A percentile compares a stretch with the other conserved stretches of the same genome.
Evolutionary conservation across 805 yeast species (phyloP).

Genomic region (Candida rishiriensis): DNA sequence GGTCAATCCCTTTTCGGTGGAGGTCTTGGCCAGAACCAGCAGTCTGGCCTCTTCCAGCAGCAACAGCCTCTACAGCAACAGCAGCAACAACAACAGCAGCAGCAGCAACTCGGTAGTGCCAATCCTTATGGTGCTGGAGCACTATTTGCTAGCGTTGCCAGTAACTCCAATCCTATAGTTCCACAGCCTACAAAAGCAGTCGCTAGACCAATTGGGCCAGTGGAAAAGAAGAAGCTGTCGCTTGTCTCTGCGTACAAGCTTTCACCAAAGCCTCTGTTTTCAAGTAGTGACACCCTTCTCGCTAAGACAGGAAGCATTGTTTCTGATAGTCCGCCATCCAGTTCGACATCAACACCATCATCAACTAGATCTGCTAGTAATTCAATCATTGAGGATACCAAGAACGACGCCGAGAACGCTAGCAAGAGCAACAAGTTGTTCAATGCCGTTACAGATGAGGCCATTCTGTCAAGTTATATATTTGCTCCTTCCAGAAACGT

Average conservation of each 20-base stretch:
- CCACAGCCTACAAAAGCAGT: slow-evolving; percentile 47
- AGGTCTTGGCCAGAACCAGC: neutral
- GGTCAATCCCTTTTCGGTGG: neutral
- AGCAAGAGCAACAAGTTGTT: slow-evolving; percentile 27
- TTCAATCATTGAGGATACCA: slow-evolving; percentile 17
- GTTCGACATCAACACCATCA: slow-evolving; percentile 16
- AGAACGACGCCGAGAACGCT: slow-evolving; percentile 7
- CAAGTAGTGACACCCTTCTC: slow-evolving; percentile 22
- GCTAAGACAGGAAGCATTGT: slow-evolving; percentile 23
- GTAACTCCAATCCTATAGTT: slow-evolving; percentile 32
- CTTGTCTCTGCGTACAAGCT: slow-evolving; percentile 56
- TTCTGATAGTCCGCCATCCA: slow-evolving; percentile 14
- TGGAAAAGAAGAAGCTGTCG: slow-evolving; percentile 56
- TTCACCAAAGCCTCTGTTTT: slow-evolving; percentile 58
- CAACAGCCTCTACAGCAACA: slow-evolving; percentile 15
- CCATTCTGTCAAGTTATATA: slow-evolving; percentile 65
- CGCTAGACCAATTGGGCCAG: slow-evolving; percentile 43
- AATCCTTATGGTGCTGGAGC: slow-evolving; percentile 83
- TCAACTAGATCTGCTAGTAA: slow-evolving; percentile 22
- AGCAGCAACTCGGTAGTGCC: slow-evolving; percentile 32
- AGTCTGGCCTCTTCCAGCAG: neutral
- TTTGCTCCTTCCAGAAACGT: slow-evolving; percentile 59
- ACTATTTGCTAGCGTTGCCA: slow-evolving; percentile 42
- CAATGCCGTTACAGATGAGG: slow-evolving; percentile 53
- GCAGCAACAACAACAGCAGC: slow-evolving; percentile 20